phyloP scores from a whole-genome alignment of 371 early-diverging fungal genomes.

The Neoconidiobolus thromboides region DNA sequence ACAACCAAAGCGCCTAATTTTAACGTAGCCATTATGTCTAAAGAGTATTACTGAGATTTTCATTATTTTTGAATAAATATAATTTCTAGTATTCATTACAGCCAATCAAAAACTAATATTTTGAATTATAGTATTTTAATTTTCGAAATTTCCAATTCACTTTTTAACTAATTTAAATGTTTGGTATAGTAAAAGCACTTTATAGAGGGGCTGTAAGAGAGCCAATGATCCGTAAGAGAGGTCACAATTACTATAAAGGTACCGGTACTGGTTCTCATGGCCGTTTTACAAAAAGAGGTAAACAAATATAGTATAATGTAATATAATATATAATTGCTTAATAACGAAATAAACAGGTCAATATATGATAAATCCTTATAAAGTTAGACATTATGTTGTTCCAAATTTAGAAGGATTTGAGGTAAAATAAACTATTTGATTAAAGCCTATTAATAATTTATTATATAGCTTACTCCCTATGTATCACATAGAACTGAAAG shows the following conservation, averaged over 20 bases:
- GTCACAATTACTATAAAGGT: slow-evolving; percentile 72
- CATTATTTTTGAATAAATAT: no score
- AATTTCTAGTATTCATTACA: no score
- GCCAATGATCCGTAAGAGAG: slow-evolving; percentile 60
- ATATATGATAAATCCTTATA: slow-evolving; percentile 47
- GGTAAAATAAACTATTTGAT: slow-evolving; percentile 15
- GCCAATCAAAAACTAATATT: no score
- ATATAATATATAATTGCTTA: no score
- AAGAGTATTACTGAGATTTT: no score
- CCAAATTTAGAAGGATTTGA: slow-evolving; percentile 52
- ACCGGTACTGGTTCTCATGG: slow-evolving; percentile 70
- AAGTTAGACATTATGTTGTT: slow-evolving; percentile 60
- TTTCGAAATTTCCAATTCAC: no score
- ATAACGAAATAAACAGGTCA: slow-evolving; percentile 16
- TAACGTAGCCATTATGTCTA: slow-evolving; percentile 4
- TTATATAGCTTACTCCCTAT: no score
- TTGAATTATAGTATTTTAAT: no score
- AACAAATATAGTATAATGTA: neutral
- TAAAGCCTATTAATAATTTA: no score
- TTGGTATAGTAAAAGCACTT: neutral
- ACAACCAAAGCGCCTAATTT: slow-evolving; percentile 3
- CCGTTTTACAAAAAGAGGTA: slow-evolving; percentile 52
- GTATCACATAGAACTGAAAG: no score
- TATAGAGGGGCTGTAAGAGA: slow-evolving; percentile 40
- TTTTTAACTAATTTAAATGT: neutral